phyloP scores from a whole-genome alignment of 106 monocot species.

The Hemerocallis citrina region DNA sequence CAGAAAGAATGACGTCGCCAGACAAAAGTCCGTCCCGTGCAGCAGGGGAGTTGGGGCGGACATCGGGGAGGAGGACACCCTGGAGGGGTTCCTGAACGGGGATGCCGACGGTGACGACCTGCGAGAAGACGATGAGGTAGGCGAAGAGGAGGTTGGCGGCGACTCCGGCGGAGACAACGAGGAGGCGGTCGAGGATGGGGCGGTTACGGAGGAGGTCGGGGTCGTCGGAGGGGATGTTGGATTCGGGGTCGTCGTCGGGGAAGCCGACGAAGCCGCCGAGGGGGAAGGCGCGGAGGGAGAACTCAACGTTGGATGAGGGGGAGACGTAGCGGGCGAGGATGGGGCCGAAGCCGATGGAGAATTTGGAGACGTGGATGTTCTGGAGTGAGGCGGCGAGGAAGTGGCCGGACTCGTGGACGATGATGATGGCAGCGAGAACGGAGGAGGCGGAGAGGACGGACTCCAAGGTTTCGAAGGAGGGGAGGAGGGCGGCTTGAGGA shows the following conservation, averaged over 20 bases:
- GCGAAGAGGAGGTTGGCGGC: constrained; percentile 80
- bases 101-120: constrained; percentile 64
- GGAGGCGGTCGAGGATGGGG: constrained; percentile 65
- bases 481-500: background rate
- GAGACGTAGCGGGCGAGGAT: constrained; percentile 51
- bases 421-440: constrained; percentile 77
- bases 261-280: constrained; percentile 91
- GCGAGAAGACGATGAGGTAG: constrained; percentile 55
- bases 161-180: constrained; percentile 86
- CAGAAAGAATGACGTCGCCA: constrained; percentile 62
- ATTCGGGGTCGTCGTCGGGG: constrained; percentile 82
- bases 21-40: constrained; percentile 45
- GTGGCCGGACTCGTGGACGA: constrained; percentile 94
- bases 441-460: constrained; percentile 65
- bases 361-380: constrained; percentile 79
- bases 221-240: constrained; percentile 54
- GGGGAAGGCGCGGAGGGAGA: constrained; percentile 84
- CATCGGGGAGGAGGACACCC: constrained; percentile 70
- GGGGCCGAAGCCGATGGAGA: constrained; percentile 94
- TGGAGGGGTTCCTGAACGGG: constrained; percentile 54
- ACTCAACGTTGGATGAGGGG: constrained; percentile 54
- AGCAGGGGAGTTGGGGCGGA: constrained; percentile 54
- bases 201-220: constrained; percentile 76
- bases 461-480: constrained; percentile 17
- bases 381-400: constrained; percentile 76